These are phyloP conservation scores for Blastocystis sp. DNA, from an alignment of 352 stramenopile genomes.

Conservation along the genomic window DNA sequence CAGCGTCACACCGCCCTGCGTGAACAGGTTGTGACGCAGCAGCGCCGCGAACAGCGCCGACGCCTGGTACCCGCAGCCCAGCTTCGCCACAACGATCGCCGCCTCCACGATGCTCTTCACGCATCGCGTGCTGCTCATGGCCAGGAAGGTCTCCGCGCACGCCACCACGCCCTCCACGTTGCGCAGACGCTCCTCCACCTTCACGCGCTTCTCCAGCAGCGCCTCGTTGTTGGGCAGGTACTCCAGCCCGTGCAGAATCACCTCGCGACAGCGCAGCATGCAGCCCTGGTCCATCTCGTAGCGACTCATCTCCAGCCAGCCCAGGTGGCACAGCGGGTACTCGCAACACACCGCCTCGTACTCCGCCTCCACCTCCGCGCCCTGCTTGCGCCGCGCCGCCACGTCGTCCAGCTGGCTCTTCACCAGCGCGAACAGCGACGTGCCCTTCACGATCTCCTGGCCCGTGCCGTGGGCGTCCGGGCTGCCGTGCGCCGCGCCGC, in stretches of 20 bases:
- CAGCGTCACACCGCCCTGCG: neutral
- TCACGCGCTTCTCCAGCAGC: conserved; percentile 36
- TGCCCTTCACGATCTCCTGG: neutral
- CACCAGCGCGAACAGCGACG: neutral
- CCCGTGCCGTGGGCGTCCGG: neutral
- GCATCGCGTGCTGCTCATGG: neutral
- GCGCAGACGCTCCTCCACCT: conserved; percentile 43
- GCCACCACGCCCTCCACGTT: conserved; percentile 23
- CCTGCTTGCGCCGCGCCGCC: neutral
- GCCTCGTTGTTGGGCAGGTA: conserved; percentile 18
- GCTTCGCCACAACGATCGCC: conserved; percentile 29
- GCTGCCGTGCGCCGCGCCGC: too few relatives aligned
- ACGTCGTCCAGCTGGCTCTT: neutral
- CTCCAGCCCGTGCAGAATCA: conserved; percentile 23
- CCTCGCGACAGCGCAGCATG: neutral
- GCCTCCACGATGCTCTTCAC: conserved; percentile 19
- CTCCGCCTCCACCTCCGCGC: neutral
- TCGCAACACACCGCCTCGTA: neutral
- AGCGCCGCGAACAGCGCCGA: neutral
- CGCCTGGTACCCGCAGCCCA: conserved; percentile 29
- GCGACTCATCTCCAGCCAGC: conserved; percentile 31
- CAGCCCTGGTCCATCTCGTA: conserved; percentile 4
- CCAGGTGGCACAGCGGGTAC: conserved; percentile 24
- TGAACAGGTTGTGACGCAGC: neutral
- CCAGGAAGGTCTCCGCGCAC: conserved; percentile 25